phyloP scores from a whole-genome alignment of 805 yeast species.

The Kluyveromyces starmeri region DNA sequence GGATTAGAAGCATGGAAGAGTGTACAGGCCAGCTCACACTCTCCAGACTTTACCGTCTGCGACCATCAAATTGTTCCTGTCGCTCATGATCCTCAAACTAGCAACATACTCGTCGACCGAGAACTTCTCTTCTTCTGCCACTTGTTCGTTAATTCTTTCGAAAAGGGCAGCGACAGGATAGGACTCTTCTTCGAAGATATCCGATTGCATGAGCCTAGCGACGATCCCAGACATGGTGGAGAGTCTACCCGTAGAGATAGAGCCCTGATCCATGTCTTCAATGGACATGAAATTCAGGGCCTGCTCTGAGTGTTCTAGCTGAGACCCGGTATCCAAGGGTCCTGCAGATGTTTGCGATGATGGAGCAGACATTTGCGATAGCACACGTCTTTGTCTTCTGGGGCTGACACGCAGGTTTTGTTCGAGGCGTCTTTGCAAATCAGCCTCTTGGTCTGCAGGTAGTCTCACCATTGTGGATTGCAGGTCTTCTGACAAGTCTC shows the following conservation, averaged over 20 bases:
- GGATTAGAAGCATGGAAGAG: too few species aligned
- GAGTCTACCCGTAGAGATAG: constrained; percentile 43
- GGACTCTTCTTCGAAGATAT: constrained; percentile 37
- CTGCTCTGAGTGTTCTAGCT: constrained; percentile 12
- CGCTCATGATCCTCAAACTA: constrained; percentile 36
- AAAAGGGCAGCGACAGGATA: constrained; percentile 33
- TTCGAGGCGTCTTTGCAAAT: constrained; percentile 21
- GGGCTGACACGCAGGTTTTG: constrained; percentile 26
- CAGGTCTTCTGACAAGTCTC: constrained; percentile 8
- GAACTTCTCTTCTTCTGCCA: constrained; percentile 42
- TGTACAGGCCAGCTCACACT: constrained; percentile 27
- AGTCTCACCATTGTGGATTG: constrained; percentile 21
- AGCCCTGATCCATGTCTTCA: constrained; percentile 22
- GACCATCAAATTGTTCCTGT: constrained; percentile 39
- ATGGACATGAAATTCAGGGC: constrained; percentile 16
- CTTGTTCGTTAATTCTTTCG: constrained; percentile 34
- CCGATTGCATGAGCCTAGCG: constrained; percentile 39
- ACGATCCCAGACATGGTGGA: constrained; percentile 38
- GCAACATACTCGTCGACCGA: constrained; percentile 36
- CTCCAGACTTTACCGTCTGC: constrained; percentile 43
- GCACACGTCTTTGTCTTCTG: constrained; percentile 9
- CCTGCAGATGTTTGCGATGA: constrained; percentile 4
- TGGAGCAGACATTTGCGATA: constrained; percentile 1
- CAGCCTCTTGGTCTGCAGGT: constrained; percentile 26
- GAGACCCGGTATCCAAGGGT: constrained; percentile 4